These are phyloP conservation scores for Tulasnella sp. DNA, from an alignment of 768 basidiomycete genomes.

Conservation along the genomic window DNA sequence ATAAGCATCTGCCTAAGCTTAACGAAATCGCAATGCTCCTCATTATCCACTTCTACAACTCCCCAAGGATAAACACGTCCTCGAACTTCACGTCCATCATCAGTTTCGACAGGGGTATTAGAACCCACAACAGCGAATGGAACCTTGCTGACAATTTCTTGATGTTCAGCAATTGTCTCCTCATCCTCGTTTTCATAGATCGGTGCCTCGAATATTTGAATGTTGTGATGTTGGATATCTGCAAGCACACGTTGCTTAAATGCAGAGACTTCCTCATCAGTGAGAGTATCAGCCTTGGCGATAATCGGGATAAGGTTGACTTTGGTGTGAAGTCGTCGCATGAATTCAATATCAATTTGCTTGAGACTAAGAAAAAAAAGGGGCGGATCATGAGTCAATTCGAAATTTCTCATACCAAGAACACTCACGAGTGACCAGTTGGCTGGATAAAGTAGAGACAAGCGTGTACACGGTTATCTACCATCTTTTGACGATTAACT, in stretches of 20 bases:
- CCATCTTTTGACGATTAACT: slow-evolving; percentile 84
- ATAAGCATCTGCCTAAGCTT: slow-evolving; percentile 99
- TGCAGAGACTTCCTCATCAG: slow-evolving; percentile 82
- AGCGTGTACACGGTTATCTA: slow-evolving; percentile 96
- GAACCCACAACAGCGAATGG: slow-evolving; percentile 98
- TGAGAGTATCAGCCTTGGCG: slow-evolving; percentile 95
- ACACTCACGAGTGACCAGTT: slow-evolving; percentile 86
- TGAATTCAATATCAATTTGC: slow-evolving; percentile 97
- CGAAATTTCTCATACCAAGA: background rate
- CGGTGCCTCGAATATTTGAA: slow-evolving; percentile 96
- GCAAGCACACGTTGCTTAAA: slow-evolving; percentile 91
- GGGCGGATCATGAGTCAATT: background rate
- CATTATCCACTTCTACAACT: slow-evolving; percentile 97
- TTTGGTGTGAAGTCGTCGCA: slow-evolving; percentile 91
- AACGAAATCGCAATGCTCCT: slow-evolving; percentile 98
- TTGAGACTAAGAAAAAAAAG: slow-evolving; percentile 49
- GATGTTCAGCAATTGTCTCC: slow-evolving; percentile 92
- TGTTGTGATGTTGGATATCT: slow-evolving; percentile 90
- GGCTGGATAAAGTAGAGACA: slow-evolving; percentile 99
- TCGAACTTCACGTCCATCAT: slow-evolving; percentile 84
- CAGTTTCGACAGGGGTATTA: slow-evolving; percentile 61
- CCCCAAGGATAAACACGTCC: slow-evolving; percentile 98
- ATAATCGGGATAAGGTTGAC: slow-evolving; percentile 99
- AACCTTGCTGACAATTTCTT: slow-evolving; percentile 97
- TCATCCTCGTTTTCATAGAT: slow-evolving; percentile 98